A percentile compares a stretch with the other conserved stretches of the same genome.
phyloP scores from a whole-genome alignment of 257 asterid species.

The Fraxinus pennsylvanica region DNA sequence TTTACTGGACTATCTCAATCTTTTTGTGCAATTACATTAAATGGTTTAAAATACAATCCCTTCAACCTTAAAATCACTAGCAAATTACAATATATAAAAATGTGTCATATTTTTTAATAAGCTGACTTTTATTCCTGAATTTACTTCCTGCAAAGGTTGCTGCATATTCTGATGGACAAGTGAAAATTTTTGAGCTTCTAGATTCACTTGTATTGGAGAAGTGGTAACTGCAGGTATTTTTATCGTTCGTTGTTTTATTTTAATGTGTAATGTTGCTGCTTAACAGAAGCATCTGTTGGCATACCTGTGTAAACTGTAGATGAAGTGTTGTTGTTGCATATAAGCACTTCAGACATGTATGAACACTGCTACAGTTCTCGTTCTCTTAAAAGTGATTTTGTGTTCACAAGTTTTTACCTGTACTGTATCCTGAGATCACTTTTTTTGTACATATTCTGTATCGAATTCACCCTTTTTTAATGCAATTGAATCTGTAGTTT shows the following conservation, averaged over 20 bases:
- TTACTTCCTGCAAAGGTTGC: slow-evolving; percentile 51
- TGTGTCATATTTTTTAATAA: too few relatives aligned
- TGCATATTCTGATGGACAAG: slow-evolving; percentile 81
- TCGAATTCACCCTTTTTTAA: not conserved
- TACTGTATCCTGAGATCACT: not conserved
- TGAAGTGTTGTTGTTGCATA: not conserved
- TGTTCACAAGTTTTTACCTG: not conserved
- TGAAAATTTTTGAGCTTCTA: slow-evolving; percentile 70
- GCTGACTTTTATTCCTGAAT: not conserved
- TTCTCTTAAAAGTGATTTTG: not conserved
- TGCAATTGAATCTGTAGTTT: not conserved
- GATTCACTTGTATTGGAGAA: slow-evolving; percentile 76
- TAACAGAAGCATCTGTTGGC: slow-evolving; percentile 1
- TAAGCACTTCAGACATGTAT: slow-evolving; percentile 7
- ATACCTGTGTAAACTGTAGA: not conserved
- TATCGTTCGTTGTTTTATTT: slow-evolving; percentile 3
- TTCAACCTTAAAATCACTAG: not conserved
- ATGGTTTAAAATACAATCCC: not conserved
- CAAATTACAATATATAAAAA: too few relatives aligned
- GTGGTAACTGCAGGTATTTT: slow-evolving; percentile 92
- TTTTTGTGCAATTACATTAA: not conserved
- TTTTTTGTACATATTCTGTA: not conserved
- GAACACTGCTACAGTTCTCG: not conserved
- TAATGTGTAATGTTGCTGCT: not conserved
- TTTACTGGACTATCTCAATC: not conserved